These are phyloP conservation scores for Nakaseomyces bracarensis DNA, from an alignment of 1,139 yeast genomes.

Conservation along the genomic window DNA sequence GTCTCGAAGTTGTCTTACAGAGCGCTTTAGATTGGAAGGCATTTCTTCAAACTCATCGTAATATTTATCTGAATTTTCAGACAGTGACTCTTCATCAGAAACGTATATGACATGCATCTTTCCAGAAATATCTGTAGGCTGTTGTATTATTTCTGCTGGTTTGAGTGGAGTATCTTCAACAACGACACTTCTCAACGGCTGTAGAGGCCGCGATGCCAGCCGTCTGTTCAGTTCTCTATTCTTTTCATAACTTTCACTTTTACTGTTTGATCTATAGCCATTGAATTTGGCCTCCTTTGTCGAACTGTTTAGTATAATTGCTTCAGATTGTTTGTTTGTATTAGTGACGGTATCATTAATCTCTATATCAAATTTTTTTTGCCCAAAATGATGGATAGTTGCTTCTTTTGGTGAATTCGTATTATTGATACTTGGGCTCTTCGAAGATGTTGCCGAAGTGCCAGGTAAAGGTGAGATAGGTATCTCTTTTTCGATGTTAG, in stretches of 20 bases:
- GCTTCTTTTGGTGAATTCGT: too few relatives aligned
- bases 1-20: not conserved
- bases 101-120: conserved; percentile 13
- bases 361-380: too few relatives aligned
- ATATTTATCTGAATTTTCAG: not conserved
- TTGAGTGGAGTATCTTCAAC: not conserved
- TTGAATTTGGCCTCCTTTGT: not conserved
- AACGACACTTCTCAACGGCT: not conserved
- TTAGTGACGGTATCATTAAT: too few relatives aligned
- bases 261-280: not conserved
- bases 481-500: too few relatives aligned
- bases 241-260: not conserved
- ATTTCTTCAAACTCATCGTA: not conserved
- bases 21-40: not conserved
- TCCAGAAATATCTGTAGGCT: not conserved
- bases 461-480: too few relatives aligned
- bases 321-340: not conserved
- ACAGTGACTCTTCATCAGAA: conserved; percentile 11
- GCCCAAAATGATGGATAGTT: too few relatives aligned
- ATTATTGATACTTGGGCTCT: too few relatives aligned
- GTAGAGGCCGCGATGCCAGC: not conserved
- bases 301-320: not conserved
- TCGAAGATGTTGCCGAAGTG: too few relatives aligned
- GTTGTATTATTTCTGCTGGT: not conserved
- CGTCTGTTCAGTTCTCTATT: conserved; percentile 1